These are phyloP conservation scores for Chalaropsis ovoidea DNA, from an alignment of 2,329 filamentous ascomycete species.

Conservation along the genomic window DNA sequence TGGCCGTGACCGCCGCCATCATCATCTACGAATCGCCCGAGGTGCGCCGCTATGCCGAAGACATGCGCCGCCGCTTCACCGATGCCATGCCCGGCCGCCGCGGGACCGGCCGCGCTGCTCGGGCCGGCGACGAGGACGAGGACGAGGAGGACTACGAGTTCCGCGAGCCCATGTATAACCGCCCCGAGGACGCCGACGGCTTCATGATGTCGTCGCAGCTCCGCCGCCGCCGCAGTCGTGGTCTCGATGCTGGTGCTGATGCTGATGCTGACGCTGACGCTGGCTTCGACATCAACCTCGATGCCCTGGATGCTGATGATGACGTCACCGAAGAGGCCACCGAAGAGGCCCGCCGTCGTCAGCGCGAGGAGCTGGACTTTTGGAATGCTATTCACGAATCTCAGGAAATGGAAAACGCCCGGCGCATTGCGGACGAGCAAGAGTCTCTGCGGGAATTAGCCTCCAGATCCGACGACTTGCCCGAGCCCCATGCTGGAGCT, in stretches of 20 bases:
- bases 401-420: constrained; percentile 35
- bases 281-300: background rate
- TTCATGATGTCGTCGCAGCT: constrained; percentile 46
- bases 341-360: constrained; percentile 49
- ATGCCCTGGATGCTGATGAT: constrained; percentile 31
- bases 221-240: constrained; percentile 32
- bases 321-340: constrained; percentile 56
- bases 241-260: constrained; percentile 28
- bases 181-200: constrained; percentile 56
- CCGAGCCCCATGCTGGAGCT: constrained; percentile 41
- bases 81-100: constrained; percentile 37
- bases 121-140: constrained; percentile 31
- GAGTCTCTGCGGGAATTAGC: constrained; percentile 29
- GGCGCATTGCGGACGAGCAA: constrained; percentile 25
- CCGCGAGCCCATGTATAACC: constrained; percentile 50
- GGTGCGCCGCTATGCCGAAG: constrained; percentile 50
- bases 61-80: constrained; percentile 52
- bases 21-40: constrained; percentile 56
- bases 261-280: constrained; percentile 29
- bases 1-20: constrained; percentile 48
- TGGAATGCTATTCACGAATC: constrained; percentile 51
- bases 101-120: constrained; percentile 37
- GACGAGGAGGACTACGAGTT: constrained; percentile 38
- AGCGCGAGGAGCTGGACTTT: constrained; percentile 55
- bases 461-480: constrained; percentile 50